phyloP scores from a whole-genome alignment of 2,329 filamentous ascomycete genomes.

The Fusarium agapanthi region DNA sequence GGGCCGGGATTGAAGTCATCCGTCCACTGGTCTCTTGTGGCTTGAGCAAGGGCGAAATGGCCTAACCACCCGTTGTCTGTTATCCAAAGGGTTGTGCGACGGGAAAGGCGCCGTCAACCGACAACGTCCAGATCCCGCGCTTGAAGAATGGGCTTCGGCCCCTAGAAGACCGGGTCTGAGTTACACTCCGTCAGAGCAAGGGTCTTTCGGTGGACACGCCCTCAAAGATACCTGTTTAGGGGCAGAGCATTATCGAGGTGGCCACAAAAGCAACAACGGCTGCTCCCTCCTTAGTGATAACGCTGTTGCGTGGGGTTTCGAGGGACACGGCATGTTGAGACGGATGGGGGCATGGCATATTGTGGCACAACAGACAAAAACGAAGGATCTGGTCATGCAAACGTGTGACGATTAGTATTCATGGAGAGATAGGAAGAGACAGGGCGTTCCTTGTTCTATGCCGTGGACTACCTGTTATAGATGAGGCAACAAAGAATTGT shows the following conservation, averaged over 20 bases:
- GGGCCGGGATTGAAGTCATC: slow-evolving; percentile 2
- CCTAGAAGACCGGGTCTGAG: slow-evolving; percentile 1
- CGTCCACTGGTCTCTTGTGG: slow-evolving; percentile 22
- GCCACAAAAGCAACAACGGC: background rate
- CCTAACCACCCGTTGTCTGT: slow-evolving; percentile 6
- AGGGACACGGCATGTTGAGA: background rate
- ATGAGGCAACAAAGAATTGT: slow-evolving; percentile 19
- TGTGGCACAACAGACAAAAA: background rate
- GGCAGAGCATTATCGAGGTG: background rate
- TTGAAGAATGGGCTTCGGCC: slow-evolving; percentile 1
- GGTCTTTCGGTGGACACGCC: background rate
- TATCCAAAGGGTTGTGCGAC: slow-evolving; percentile 10
- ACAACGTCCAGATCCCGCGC: slow-evolving; percentile 21
- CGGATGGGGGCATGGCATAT: slow-evolving; percentile 11
- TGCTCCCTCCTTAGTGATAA: background rate
- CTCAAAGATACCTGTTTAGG: background rate
- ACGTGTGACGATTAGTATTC: background rate
- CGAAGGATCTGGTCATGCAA: background rate
- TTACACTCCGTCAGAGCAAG: slow-evolving; percentile 2
- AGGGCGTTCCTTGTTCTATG: slow-evolving; percentile 24
- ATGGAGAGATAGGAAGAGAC: slow-evolving; percentile 1
- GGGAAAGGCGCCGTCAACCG: slow-evolving; percentile 15
- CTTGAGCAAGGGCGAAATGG: slow-evolving; percentile 20
- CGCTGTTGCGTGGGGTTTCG: background rate
- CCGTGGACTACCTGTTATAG: slow-evolving; percentile 10